Percentiles rank a stretch among this genome's conserved stretches.
Conservation (phyloP, 352 stramenopile genomes). For the Phytophthora pluvialis region DNA sequence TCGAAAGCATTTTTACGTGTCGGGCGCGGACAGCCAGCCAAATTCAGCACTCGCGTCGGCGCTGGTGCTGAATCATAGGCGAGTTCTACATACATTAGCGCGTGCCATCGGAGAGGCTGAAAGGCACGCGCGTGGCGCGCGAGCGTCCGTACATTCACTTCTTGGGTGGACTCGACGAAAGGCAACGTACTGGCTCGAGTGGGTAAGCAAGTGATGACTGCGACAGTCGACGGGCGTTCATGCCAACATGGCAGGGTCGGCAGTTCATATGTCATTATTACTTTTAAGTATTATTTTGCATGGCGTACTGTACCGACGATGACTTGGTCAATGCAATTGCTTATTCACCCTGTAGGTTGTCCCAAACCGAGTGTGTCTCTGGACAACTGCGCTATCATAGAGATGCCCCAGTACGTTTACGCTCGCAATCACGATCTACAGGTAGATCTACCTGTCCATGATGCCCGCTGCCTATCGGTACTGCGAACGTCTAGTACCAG, state of each 20-base stretch:
- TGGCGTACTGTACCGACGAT: not conserved
- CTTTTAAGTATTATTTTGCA: not conserved
- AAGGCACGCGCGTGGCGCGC: too few species aligned
- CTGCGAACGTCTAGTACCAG: not conserved
- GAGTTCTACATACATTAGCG: too few species aligned
- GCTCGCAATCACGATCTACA: not conserved
- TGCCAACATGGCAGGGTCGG: too few species aligned
- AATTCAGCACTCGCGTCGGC: not conserved
- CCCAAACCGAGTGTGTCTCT: not conserved
- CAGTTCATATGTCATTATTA: too few species aligned
- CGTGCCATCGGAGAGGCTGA: too few species aligned
- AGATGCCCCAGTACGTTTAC: not conserved
- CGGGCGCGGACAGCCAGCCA: conserved; percentile 2
- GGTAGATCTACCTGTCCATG: not conserved
- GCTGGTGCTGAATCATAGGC: not conserved
- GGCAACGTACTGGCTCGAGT: too few species aligned
- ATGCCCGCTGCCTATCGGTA: not conserved
- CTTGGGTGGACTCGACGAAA: too few species aligned
- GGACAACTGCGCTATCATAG: not conserved
- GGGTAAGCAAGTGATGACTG: too few species aligned
- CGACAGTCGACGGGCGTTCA: too few species aligned
- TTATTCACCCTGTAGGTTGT: not conserved
- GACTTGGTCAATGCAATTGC: not conserved
- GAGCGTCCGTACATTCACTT: too few species aligned
- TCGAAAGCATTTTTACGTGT: not conserved